Base-by-base conservation (phyloP, 805 yeast genomes). In the Yamadazyma sp. region DNA sequence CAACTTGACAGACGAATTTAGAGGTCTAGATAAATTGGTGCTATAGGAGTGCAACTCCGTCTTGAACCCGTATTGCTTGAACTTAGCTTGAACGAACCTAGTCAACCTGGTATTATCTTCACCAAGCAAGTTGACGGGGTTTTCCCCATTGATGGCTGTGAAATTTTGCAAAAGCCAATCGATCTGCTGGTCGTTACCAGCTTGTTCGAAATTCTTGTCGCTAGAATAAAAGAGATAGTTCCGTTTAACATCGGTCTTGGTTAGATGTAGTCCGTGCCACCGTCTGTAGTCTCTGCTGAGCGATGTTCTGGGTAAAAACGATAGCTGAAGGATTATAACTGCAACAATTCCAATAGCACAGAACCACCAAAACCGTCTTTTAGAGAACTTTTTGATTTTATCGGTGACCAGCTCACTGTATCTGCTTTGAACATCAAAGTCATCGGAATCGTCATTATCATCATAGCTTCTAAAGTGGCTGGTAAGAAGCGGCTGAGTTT, bases 281-380 rank as follows among this genome's bases (percentile, higher is more conserved):
- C 96, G 64, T 49, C 91, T 73, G 50, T 84, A 77, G 58, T 90
- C 96, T 46, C 95, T 66, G 34, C 84, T 78, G 13, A 87, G 64
- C 2, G 95, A 85, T 1, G 97, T 86, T 40, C 96, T 60, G 2
- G 96, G 96, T 11, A 88, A 66, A 55, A 89, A 89, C 0, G 82
- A 77, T 34, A 86, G 64, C 27, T 84, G 77, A 53, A 84, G 78
- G 2, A 75, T 66, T 11, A 77, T 52, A 23, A 79, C 59, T 32
- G 79, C 77, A 2, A 70, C 37, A 2, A 78, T 42, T 1, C 86
- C 84, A 15, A 77, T 53, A 0, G 65, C 53, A 32, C 71, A 61
- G 43, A 71, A 68, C 47, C 71, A 63, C 56, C 73, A 59, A 40
- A 79, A 70, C n/a, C 69, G 37, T 36, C 73, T 45, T 32, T 57